These are phyloP conservation scores for Podaxis sp. DNA, from an alignment of 768 basidiomycete species.

Conservation along the genomic window DNA sequence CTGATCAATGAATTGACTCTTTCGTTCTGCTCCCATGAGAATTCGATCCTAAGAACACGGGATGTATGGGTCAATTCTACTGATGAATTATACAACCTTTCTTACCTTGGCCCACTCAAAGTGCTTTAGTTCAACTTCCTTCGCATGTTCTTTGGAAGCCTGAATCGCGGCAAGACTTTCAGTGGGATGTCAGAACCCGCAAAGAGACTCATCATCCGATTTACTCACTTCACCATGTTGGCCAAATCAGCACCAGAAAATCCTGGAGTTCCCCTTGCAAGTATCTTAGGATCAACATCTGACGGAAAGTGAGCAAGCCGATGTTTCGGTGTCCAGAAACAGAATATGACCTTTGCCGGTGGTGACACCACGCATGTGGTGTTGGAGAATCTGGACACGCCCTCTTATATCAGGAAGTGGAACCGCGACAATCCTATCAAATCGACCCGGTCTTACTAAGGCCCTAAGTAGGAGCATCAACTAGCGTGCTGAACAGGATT, in stretches of 20 bases:
- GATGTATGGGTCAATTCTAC: background rate
- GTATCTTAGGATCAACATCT: constrained; percentile 82
- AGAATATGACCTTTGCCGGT: constrained; percentile 44
- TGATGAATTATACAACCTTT: background rate
- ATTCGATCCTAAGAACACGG: constrained; percentile 68
- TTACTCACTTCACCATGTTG: constrained; percentile 88
- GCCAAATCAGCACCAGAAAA: constrained; percentile 97
- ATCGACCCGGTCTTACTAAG: constrained; percentile 92
- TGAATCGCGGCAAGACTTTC: constrained; percentile 86
- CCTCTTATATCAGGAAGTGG: constrained; percentile 94
- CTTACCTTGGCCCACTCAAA: constrained; percentile 96
- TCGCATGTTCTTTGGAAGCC: constrained; percentile 80
- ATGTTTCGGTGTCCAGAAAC: constrained; percentile 5
- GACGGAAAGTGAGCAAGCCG: constrained; percentile 12
- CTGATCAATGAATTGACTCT: constrained; percentile 83
- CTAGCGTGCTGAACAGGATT: constrained; percentile 1
- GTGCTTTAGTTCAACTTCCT: constrained; percentile 69
- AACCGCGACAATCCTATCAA: constrained; percentile 90
- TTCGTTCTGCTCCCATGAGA: constrained; percentile 94
- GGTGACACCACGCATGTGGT: constrained; percentile 83
- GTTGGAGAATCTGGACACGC: constrained; percentile 86
- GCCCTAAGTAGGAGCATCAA: constrained; percentile 48
- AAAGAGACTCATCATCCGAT: background rate
- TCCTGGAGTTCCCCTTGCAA: constrained; percentile 92
- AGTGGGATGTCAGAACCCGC: constrained; percentile 8